Conservation (phyloP, 2,329 filamentous ascomycete genomes). For the Chalara sp. region DNA sequence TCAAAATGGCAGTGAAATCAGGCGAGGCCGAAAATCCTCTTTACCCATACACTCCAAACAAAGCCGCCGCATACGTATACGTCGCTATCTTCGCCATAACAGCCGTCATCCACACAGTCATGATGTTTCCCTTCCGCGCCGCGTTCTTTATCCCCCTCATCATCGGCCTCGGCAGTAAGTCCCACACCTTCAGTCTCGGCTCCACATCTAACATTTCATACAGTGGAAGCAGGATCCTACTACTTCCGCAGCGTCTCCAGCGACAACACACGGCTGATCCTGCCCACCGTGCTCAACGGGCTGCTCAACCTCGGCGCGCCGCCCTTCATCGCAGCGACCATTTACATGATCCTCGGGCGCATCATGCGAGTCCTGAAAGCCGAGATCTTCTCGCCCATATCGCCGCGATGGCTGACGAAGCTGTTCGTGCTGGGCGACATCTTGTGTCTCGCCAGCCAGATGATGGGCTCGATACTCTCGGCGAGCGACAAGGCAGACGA, state of each 20-base stretch:
- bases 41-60: conserved; percentile 9
- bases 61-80: conserved; percentile 11
- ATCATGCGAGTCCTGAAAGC: conserved; percentile 32
- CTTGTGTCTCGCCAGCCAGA: conserved; percentile 39
- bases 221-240: conserved; percentile 12
- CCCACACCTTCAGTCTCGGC: not conserved
- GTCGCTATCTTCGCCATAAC: conserved; percentile 10
- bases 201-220: not conserved
- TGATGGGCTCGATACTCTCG: conserved; percentile 26
- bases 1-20: not conserved
- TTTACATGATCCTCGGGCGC: conserved; percentile 40
- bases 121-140: conserved; percentile 11
- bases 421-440: conserved; percentile 44
- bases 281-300: conserved; percentile 33
- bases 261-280: not conserved
- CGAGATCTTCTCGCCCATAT: conserved; percentile 35
- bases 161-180: conserved; percentile 12
- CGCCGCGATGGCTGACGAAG: conserved; percentile 38
- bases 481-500: conserved; percentile 1
- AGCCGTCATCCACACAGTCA: conserved; percentile 9
- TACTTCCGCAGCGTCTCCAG: conserved; percentile 5
- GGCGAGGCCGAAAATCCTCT: not conserved
- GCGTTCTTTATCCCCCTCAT: conserved; percentile 13
- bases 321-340: conserved; percentile 35
- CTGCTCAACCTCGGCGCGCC: conserved; percentile 36